Conservation (phyloP, 139 green algal species). For the Astrephomene gubernaculifera region DNA sequence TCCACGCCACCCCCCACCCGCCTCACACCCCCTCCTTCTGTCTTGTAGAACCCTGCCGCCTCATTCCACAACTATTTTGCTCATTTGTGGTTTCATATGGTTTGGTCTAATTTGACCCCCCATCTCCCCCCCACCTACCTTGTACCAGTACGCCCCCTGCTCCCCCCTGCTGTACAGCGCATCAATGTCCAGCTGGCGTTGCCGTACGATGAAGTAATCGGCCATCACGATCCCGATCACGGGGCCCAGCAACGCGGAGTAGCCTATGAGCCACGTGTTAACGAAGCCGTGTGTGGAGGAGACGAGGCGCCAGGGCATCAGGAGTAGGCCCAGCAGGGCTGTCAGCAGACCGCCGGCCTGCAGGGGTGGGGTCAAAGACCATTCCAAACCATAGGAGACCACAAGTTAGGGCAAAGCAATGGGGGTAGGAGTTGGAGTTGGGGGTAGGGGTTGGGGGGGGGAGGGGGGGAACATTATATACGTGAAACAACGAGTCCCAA, state of each 20-base stretch:
- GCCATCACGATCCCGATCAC: slow-evolving; percentile 69
- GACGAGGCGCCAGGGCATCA: slow-evolving; percentile 63
- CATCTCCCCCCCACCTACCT: not conserved
- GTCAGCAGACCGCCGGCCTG: slow-evolving; percentile 60
- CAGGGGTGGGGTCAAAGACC: too few relatives aligned
- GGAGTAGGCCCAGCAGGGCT: slow-evolving; percentile 57
- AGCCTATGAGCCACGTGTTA: slow-evolving; percentile 82
- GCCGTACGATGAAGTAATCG: slow-evolving; percentile 80
- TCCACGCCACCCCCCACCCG: too few relatives aligned
- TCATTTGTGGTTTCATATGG: too few relatives aligned
- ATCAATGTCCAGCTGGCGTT: slow-evolving; percentile 68
- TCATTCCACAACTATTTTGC: too few relatives aligned
- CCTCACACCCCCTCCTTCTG: too few relatives aligned
- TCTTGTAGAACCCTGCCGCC: too few relatives aligned
- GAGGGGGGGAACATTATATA: too few relatives aligned
- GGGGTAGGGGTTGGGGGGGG: too few relatives aligned
- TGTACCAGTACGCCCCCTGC: slow-evolving; percentile 72
- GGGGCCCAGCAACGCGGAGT: slow-evolving; percentile 76
- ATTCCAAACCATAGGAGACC: too few relatives aligned
- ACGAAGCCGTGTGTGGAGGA: slow-evolving; percentile 73
- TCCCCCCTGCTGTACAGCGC: slow-evolving; percentile 60
- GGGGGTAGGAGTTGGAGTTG: not conserved
- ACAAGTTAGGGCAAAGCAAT: too few relatives aligned
- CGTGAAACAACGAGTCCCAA: too few relatives aligned
- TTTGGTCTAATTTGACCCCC: too few relatives aligned